Evolutionary conservation across 2,329 filamentous ascomycete species (phyloP).

Genomic region (Rutstroemia sp.): DNA sequence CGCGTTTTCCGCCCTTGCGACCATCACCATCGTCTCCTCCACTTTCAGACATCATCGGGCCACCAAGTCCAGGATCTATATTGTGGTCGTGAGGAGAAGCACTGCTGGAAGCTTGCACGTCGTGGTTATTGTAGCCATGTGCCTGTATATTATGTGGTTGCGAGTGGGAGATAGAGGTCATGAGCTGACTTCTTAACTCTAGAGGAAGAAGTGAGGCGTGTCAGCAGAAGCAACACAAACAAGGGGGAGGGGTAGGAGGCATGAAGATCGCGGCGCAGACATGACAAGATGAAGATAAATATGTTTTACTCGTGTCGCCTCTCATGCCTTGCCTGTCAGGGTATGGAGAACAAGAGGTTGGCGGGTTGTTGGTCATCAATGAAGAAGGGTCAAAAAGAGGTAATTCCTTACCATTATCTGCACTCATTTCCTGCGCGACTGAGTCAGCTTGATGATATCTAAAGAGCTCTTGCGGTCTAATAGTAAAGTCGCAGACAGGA

Average conservation of each 20-base stretch:
- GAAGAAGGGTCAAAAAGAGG: not conserved
- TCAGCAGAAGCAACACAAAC: slow-evolving; percentile 21
- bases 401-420: slow-evolving; percentile 22
- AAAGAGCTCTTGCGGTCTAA: not conserved
- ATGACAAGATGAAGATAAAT: not conserved
- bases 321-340: slow-evolving; percentile 1
- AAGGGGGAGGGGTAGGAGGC: not conserved
- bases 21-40: slow-evolving; percentile 38
- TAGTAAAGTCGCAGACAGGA: not conserved
- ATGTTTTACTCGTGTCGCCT: slow-evolving; percentile 9
- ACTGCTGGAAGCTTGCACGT: slow-evolving; percentile 26
- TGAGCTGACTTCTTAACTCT: slow-evolving; percentile 32
- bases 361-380: slow-evolving; percentile 2
- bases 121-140: slow-evolving; percentile 26
- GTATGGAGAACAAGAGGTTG: slow-evolving; percentile 1
- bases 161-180: slow-evolving; percentile 22
- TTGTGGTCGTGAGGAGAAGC: slow-evolving; percentile 29
- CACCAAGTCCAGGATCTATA: slow-evolving; percentile 31
- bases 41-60: slow-evolving; percentile 25
- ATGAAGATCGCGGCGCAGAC: not conserved
- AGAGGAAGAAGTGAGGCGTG: slow-evolving; percentile 23
- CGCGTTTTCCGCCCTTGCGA: slow-evolving; percentile 72
- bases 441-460: slow-evolving; percentile 21
- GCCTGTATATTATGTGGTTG: slow-evolving; percentile 15
- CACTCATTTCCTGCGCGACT: slow-evolving; percentile 26